These are phyloP conservation scores for Kodamaea arcana DNA, from an alignment of 1,139 yeast genomes.

Conservation along the genomic window DNA sequence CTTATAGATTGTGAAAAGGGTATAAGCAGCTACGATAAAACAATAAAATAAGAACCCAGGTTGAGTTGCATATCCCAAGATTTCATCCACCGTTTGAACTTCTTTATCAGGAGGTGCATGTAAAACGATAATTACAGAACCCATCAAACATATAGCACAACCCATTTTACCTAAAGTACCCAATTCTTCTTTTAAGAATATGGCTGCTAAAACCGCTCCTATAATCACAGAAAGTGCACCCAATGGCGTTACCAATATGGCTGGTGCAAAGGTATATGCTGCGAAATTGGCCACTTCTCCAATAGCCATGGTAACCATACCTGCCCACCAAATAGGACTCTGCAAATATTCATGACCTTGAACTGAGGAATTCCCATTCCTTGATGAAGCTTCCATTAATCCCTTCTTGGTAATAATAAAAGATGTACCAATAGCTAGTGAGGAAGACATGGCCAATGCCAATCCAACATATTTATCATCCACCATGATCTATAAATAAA, in stretches of 20 bases:
- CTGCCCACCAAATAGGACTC: slow-evolving; percentile 95
- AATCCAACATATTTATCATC: slow-evolving; percentile 89
- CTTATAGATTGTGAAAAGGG: slow-evolving; percentile 75
- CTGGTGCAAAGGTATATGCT: slow-evolving; percentile 94
- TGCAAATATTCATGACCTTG: slow-evolving; percentile 72
- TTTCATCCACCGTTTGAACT: slow-evolving; percentile 83
- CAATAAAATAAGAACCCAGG: slow-evolving; percentile 78
- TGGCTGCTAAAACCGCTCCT: slow-evolving; percentile 85
- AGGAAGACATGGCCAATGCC: slow-evolving; percentile 82
- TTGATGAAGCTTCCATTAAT: slow-evolving; percentile 63
- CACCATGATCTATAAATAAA: slow-evolving; percentile 26
- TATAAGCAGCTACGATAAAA: slow-evolving; percentile 56
- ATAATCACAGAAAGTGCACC: slow-evolving; percentile 90
- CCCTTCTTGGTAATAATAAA: slow-evolving; percentile 90
- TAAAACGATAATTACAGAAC: slow-evolving; percentile 82
- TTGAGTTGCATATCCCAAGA: slow-evolving; percentile 70
- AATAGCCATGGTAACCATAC: slow-evolving; percentile 84
- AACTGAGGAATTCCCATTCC: slow-evolving; percentile 58
- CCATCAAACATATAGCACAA: slow-evolving; percentile 85
- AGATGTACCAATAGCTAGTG: slow-evolving; percentile 86
- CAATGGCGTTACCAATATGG: slow-evolving; percentile 84
- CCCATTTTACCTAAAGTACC: slow-evolving; percentile 93
- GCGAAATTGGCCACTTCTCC: slow-evolving; percentile 94
- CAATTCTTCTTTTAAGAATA: slow-evolving; percentile 79
- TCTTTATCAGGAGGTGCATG: slow-evolving; percentile 96